phyloP scores from a whole-genome alignment of 768 basidiomycete genomes.

The Cantharellus cinnabarinus region DNA sequence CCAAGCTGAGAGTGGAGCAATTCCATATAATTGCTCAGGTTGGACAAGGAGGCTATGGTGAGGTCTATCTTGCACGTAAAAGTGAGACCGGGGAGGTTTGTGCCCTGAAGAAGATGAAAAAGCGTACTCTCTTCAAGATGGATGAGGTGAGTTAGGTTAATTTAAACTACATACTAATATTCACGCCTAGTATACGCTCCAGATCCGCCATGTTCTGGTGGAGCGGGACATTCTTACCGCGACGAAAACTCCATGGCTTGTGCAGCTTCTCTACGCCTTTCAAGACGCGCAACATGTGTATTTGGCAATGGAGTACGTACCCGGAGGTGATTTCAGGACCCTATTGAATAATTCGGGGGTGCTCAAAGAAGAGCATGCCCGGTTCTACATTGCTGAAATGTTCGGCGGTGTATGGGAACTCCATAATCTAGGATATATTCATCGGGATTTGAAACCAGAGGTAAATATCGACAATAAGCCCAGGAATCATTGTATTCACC shows the following conservation, averaged over 20 bases:
- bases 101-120: conserved; percentile 93
- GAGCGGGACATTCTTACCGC: conserved; percentile 96
- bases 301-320: conserved; percentile 98
- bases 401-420: conserved; percentile 83
- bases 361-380: conserved; percentile 88
- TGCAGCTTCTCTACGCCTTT: conserved; percentile 86
- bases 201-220: conserved; percentile 95
- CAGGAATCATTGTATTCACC: neutral
- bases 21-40: conserved; percentile 98
- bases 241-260: conserved; percentile 95
- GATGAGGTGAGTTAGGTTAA: conserved; percentile 49
- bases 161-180: neutral
- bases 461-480: conserved; percentile 22
- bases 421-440: conserved; percentile 94
- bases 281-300: conserved; percentile 84
- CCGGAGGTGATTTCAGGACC: conserved; percentile 95
- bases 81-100: conserved; percentile 92
- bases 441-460: conserved; percentile 95
- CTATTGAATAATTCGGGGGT: conserved; percentile 95
- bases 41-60: conserved; percentile 96
- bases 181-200: conserved; percentile 3
- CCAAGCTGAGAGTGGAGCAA: conserved; percentile 82
- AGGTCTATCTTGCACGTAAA: conserved; percentile 89
- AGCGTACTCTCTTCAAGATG: conserved; percentile 91
- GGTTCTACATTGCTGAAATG: conserved; percentile 97